Evolutionary conservation across 1,284 basidiomycete species (phyloP).

Genomic region (Ustilago shanxiensis): DNA sequence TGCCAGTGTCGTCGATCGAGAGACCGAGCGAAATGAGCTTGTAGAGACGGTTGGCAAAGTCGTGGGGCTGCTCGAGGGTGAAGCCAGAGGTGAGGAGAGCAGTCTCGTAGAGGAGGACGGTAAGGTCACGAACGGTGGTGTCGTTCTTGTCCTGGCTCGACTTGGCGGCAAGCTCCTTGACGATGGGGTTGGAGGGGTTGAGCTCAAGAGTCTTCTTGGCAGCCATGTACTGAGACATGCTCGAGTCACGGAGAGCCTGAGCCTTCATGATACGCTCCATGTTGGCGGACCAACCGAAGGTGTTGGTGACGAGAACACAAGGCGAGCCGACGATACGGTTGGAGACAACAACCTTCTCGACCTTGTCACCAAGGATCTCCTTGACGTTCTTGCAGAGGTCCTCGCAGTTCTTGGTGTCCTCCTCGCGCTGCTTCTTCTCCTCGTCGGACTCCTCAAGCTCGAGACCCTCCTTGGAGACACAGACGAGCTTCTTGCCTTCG

Average conservation of each 20-base stretch:
- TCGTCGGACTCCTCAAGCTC: constrained; percentile 99
- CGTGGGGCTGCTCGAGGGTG: constrained; percentile 92
- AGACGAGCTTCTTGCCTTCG: constrained; percentile 96
- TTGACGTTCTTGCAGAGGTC: constrained; percentile 95
- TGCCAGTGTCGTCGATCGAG: constrained; percentile 72
- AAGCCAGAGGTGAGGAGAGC: constrained; percentile 82
- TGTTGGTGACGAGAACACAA: constrained; percentile 82
- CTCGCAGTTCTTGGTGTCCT: constrained; percentile 85
- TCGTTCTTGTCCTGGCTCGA: constrained; percentile 96
- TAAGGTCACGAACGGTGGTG: constrained; percentile 92
- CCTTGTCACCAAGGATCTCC: constrained; percentile 98
- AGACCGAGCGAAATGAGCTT: constrained; percentile 88
- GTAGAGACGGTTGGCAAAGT: constrained; percentile 95
- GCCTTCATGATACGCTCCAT: constrained; percentile 99
- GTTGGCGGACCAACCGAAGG: constrained; percentile 99
- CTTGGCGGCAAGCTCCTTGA: constrained; percentile 96
- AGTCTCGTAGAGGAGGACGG: constrained; percentile 95
- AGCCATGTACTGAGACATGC: constrained; percentile 97
- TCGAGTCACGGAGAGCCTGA: constrained; percentile 96
- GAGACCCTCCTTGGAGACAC: constrained; percentile 98
- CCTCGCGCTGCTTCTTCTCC: constrained; percentile 92
- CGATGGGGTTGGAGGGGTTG: constrained; percentile 92
- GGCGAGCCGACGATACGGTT: constrained; percentile 78
- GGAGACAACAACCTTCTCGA: constrained; percentile 98
- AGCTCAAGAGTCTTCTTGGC: constrained; percentile 97